These are phyloP conservation scores for Alternaria viburni DNA, from an alignment of 2,329 filamentous ascomycete genomes.

Conservation along the genomic window DNA sequence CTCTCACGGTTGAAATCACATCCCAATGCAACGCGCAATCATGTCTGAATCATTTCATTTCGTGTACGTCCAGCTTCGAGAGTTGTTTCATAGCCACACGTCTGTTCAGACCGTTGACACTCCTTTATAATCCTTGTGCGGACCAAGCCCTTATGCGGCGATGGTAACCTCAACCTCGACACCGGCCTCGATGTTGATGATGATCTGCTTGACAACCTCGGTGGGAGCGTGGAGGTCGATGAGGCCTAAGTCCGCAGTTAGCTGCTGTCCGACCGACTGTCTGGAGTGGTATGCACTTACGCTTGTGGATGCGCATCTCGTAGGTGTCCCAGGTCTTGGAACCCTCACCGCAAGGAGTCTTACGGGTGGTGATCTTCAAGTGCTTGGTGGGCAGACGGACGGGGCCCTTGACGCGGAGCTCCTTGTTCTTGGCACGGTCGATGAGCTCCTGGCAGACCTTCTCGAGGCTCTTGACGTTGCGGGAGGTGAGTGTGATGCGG, in stretches of 20 bases:
- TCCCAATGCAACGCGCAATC: background rate
- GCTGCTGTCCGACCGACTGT: background rate
- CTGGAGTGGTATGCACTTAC: slow-evolving; percentile 44
- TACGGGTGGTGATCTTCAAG: slow-evolving; percentile 95
- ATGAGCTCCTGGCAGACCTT: slow-evolving; percentile 93
- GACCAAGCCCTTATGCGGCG: slow-evolving; percentile 66
- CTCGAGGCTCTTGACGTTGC: slow-evolving; percentile 93
- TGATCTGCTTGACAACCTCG: slow-evolving; percentile 96
- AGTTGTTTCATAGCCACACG: slow-evolving; percentile 37
- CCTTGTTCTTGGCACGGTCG: slow-evolving; percentile 98
- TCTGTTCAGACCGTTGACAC: slow-evolving; percentile 14
- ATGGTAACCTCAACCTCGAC: slow-evolving; percentile 94
- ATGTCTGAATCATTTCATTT: slow-evolving; percentile 33
- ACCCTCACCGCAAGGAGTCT: slow-evolving; percentile 99
- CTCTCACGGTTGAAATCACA: background rate
- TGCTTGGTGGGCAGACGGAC: slow-evolving; percentile 98
- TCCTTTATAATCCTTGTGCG: slow-evolving; percentile 16
- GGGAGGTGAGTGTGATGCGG: slow-evolving; percentile 94
- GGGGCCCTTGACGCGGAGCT: slow-evolving; percentile 96
- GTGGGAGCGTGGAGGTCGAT: slow-evolving; percentile 98
- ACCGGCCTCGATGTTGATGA: slow-evolving; percentile 93
- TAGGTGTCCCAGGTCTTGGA: slow-evolving; percentile 99
- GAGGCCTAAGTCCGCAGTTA: slow-evolving; percentile 55
- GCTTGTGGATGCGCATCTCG: slow-evolving; percentile 99
- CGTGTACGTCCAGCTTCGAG: slow-evolving; percentile 22